Evolutionary conservation across 2,329 filamentous ascomycete genomes (phyloP).

Genomic region (Dothistroma pini): DNA sequence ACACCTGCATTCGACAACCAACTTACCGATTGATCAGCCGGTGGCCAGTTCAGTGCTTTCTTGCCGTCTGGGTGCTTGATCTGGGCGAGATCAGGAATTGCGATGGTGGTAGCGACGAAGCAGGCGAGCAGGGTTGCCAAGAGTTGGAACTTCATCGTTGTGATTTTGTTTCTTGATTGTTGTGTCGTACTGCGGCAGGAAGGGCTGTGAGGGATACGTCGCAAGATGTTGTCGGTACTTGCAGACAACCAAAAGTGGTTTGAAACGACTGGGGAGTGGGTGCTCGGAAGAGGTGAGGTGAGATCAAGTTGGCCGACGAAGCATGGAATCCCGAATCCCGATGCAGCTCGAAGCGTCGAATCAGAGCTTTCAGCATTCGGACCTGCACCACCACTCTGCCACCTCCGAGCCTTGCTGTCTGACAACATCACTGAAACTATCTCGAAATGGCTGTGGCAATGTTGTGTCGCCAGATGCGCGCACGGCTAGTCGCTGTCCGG

Average conservation of each 20-base stretch:
- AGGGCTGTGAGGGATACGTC: not conserved
- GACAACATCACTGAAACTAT: not conserved
- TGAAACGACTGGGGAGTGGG: not conserved
- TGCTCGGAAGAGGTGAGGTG: not conserved
- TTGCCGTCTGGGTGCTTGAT: conserved; percentile 2
- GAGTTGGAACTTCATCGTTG: not conserved
- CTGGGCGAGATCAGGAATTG: not conserved
- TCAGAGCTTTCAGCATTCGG: not conserved
- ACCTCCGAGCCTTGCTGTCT: not conserved
- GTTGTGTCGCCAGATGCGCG: not conserved
- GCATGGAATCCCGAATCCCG: conserved; percentile 2
- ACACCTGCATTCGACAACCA: not conserved
- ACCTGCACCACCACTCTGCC: not conserved
- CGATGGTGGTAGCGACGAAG: not conserved
- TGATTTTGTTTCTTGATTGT: not conserved
- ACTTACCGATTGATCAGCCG: conserved; percentile 1
- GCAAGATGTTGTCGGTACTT: not conserved
- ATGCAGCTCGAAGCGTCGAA: not conserved
- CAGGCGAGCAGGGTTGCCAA: not conserved
- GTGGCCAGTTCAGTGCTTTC: conserved; percentile 1
- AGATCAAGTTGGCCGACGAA: not conserved
- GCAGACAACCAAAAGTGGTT: not conserved
- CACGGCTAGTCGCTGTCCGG: not conserved
- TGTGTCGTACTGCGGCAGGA: not conserved
- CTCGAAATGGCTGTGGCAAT: not conserved